phyloP scores from a whole-genome alignment of 306 rosid species.

The Sophora flavescens region DNA sequence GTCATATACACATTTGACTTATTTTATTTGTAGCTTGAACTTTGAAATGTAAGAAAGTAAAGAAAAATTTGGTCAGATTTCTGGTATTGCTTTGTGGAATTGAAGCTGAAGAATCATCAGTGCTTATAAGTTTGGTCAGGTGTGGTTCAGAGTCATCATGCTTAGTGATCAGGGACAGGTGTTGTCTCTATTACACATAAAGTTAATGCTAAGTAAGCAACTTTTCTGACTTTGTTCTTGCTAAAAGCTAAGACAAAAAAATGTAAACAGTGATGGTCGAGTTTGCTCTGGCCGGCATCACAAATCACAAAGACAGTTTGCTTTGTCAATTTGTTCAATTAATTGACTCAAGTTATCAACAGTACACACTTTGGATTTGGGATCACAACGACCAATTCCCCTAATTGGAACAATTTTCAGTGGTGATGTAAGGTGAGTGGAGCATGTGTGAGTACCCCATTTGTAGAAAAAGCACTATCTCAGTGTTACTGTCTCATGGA shows the following conservation, averaged over 20 bases:
- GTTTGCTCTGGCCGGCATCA: constrained; percentile 31
- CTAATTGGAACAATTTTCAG: constrained; percentile 34
- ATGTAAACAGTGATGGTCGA: constrained; percentile 24
- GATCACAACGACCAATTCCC: constrained; percentile 14
- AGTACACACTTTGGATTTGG: constrained; percentile 12
- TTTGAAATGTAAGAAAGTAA: not conserved
- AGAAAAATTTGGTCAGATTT: not conserved
- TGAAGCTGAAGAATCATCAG: constrained; percentile 20
- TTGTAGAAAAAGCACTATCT: constrained; percentile 40
- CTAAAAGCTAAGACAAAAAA: constrained; percentile 21
- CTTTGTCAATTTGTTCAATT: constrained; percentile 26
- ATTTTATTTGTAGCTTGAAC: not conserved
- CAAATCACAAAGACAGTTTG: constrained; percentile 28
- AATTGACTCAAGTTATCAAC: constrained; percentile 29
- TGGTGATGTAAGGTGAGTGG: constrained; percentile 33
- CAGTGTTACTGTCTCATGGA: constrained; percentile 29
- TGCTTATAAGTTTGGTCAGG: constrained; percentile 22
- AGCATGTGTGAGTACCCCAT: constrained; percentile 45
- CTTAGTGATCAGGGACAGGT: constrained; percentile 29
- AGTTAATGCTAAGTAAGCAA: constrained; percentile 26
- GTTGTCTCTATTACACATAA: constrained; percentile 39
- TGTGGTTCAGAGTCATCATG: constrained; percentile 34
- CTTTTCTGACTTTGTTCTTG: constrained; percentile 43
- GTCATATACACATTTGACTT: not conserved
- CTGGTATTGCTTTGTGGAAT: constrained; percentile 2